Percentiles rank a stretch among this genome's conserved stretches.
phyloP scores from a whole-genome alignment of 352 stramenopile genomes.

The Plasmopara muralis region DNA sequence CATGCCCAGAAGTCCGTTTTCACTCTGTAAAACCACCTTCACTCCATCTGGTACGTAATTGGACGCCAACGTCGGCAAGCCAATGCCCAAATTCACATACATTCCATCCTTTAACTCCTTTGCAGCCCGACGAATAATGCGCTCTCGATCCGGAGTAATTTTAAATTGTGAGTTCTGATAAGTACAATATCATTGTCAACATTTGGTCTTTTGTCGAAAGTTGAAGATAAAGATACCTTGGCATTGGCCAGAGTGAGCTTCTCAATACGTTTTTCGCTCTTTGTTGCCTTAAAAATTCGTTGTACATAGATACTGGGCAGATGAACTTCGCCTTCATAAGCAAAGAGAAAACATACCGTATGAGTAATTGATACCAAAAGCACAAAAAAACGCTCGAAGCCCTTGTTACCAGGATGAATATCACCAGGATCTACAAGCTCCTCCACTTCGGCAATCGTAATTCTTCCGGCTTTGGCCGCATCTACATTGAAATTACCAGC shows the following conservation, averaged over 20 bases:
- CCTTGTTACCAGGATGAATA: slow-evolving; percentile 70
- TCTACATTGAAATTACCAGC: slow-evolving; percentile 96
- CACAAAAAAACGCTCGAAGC: neutral
- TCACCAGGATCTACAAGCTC: slow-evolving; percentile 90
- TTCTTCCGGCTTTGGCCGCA: slow-evolving; percentile 88
- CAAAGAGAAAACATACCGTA: neutral
- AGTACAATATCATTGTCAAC: neutral
- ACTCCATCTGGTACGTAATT: slow-evolving; percentile 94
- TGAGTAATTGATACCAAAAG: neutral
- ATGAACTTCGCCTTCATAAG: slow-evolving; percentile 86
- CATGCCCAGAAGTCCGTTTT: slow-evolving; percentile 95
- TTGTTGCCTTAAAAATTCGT: slow-evolving; percentile 88
- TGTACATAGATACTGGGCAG: slow-evolving; percentile 94
- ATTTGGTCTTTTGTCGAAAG: neutral
- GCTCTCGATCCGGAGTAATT: slow-evolving; percentile 74
- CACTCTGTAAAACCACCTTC: slow-evolving; percentile 93
- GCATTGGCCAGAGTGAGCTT: slow-evolving; percentile 81
- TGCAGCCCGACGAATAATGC: slow-evolving; percentile 91
- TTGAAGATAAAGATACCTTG: slow-evolving; percentile 1
- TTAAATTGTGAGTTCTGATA: slow-evolving; percentile 44
- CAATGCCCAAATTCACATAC: slow-evolving; percentile 97
- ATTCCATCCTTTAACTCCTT: slow-evolving; percentile 90
- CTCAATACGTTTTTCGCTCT: slow-evolving; percentile 94
- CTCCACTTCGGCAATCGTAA: slow-evolving; percentile 94
- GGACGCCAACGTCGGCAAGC: slow-evolving; percentile 90